Evolutionary conservation across 2,329 filamentous ascomycete species (phyloP).

Genomic region (Monosporascus ibericus): DNA sequence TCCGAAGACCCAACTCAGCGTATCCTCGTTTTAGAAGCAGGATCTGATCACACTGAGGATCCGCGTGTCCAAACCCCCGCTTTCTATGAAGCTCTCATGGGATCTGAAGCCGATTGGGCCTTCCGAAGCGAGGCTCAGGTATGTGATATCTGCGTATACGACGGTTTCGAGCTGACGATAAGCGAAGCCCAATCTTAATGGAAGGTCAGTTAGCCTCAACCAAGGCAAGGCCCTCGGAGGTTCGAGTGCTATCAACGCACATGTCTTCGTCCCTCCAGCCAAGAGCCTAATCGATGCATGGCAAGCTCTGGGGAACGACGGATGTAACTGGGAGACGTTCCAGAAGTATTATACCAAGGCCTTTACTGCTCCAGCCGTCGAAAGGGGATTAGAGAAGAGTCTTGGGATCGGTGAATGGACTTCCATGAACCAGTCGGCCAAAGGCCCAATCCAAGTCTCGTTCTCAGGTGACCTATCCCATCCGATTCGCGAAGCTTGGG

Average conservation of each 20-base stretch:
- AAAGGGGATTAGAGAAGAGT: background rate
- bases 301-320: conserved; percentile 13
- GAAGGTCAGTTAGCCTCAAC: conserved; percentile 7
- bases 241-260: conserved; percentile 16
- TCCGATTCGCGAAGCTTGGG: conserved; percentile 5
- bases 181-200: conserved; percentile 5
- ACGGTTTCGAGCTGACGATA: background rate
- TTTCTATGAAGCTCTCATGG: conserved; percentile 4
- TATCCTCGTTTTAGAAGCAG: conserved; percentile 10
- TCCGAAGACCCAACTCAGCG: conserved; percentile 2
- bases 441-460: conserved; percentile 9
- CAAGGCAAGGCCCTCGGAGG: conserved; percentile 18
- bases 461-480: conserved; percentile 5
- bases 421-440: background rate
- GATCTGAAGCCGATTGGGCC: conserved; percentile 7
- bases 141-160: no score
- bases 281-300: conserved; percentile 10
- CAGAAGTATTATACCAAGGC: conserved; percentile 10
- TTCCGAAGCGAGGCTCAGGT: background rate
- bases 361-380: conserved; percentile 7
- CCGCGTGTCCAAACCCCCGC: conserved; percentile 8
- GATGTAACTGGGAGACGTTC: conserved; percentile 13
- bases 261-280: conserved; percentile 12
- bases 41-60: conserved; percentile 6
- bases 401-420: conserved; percentile 7